Conservation (phyloP, 352 stramenopile genomes). For the Phytophthora crassamura region DNA sequence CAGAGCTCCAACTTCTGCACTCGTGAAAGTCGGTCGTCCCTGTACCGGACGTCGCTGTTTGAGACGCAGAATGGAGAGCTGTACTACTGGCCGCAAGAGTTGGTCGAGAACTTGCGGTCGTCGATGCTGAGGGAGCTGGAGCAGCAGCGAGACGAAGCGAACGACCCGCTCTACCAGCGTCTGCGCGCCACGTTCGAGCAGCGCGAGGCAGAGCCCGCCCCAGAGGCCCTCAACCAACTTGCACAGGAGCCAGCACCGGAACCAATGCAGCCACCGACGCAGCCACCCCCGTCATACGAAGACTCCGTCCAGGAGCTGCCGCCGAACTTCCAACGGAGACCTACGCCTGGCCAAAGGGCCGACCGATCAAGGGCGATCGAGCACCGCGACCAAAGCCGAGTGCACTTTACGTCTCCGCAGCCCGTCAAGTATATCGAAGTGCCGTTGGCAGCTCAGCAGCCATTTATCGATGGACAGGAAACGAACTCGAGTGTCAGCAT, state of each 20-base stretch:
- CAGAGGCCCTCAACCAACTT: neutral
- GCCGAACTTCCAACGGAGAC: conserved; percentile 23
- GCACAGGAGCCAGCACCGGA: conserved; percentile 5
- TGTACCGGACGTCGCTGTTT: conserved; percentile 26
- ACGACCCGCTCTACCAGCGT: conserved; percentile 34
- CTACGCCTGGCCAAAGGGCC: neutral
- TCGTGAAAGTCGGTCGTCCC: conserved; percentile 15
- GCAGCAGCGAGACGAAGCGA: conserved; percentile 28
- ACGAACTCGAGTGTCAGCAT: conserved; percentile 31
- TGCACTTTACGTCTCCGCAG: conserved; percentile 24
- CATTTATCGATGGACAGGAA: conserved; percentile 14
- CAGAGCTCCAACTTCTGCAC: conserved; percentile 35
- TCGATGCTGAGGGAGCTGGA: conserved; percentile 39
- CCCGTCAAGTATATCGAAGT: conserved; percentile 27
- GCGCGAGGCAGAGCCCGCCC: neutral
- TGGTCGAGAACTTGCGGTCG: conserved; percentile 41
- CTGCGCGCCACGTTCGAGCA: conserved; percentile 32
- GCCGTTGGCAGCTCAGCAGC: conserved; percentile 22
- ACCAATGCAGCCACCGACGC: conserved; percentile 6
- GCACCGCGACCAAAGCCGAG: conserved; percentile 19
- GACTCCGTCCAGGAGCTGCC: conserved; percentile 11
- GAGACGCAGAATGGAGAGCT: conserved; percentile 40
- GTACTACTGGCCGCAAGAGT: conserved; percentile 53
- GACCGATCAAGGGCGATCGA: conserved; percentile 7
- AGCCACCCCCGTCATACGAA: conserved; percentile 2